phyloP scores from a whole-genome alignment of 305 asterid genomes.

The Lippia alba region DNA sequence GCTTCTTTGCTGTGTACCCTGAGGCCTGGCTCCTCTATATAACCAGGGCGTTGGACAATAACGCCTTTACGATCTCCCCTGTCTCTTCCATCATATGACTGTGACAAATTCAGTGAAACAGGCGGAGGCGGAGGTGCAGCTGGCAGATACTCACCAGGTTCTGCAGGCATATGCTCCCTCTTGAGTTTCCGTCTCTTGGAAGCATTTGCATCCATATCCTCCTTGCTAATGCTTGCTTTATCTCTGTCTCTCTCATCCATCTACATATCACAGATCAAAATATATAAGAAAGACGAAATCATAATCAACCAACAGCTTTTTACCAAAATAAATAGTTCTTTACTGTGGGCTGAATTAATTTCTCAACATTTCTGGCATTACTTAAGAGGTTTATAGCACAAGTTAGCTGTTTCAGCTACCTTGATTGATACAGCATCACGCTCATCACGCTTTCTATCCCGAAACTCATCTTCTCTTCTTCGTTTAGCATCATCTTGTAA shows the following conservation, averaged over 20 bases:
- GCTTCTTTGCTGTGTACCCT: conserved; percentile 85
- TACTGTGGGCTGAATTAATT: neutral
- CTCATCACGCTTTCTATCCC: conserved; percentile 95
- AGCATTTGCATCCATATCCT: conserved; percentile 77
- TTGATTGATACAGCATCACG: conserved; percentile 66
- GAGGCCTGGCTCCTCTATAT: conserved; percentile 77
- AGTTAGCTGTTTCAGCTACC: conserved; percentile 48
- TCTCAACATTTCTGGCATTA: no score
- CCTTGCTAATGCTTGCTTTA: conserved; percentile 64
- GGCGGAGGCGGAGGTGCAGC: conserved; percentile 64
- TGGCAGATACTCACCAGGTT: conserved; percentile 94
- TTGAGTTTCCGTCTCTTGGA: conserved; percentile 93
- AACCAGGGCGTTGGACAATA: conserved; percentile 67
- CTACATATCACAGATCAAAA: conserved; percentile 47
- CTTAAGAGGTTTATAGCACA: no score
- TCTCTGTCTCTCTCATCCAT: conserved; percentile 88
- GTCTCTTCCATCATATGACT: conserved; percentile 80
- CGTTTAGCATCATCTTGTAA: conserved; percentile 87
- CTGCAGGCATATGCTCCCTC: conserved; percentile 80
- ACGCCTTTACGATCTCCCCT: conserved; percentile 84
- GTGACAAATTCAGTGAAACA: conserved; percentile 60
- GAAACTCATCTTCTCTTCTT: conserved; percentile 90
- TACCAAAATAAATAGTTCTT: neutral
- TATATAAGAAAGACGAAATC: neutral
- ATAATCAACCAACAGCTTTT: neutral